Percentiles rank a stretch among this genome's conserved stretches.
phyloP scores from a whole-genome alignment of 306 rosid species.

The Chamaecrista fasciculata region DNA sequence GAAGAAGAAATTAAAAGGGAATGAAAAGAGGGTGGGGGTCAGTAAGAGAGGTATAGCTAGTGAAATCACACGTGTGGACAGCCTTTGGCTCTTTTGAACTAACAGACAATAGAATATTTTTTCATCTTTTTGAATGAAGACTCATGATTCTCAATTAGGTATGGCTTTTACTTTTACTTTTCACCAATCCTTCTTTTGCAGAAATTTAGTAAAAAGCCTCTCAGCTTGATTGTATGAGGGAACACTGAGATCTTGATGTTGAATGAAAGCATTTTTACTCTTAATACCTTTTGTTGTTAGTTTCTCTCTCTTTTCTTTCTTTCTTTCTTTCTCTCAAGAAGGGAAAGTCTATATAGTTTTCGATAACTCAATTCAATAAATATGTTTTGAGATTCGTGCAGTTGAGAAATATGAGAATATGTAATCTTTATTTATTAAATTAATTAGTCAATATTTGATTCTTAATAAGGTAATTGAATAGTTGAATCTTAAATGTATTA shows the following conservation, averaged over 20 bases:
- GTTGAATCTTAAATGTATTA: no score
- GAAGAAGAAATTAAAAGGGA: neutral
- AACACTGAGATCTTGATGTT: neutral
- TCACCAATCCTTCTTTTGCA: slow-evolving; percentile 10
- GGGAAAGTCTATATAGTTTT: no score
- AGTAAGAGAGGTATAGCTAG: neutral
- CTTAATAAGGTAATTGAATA: no score
- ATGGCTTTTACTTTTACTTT: neutral
- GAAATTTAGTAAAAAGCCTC: neutral
- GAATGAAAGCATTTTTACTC: neutral
- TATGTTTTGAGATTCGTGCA: no score
- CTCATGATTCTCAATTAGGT: neutral
- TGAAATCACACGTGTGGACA: neutral
- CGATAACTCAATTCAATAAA: no score
- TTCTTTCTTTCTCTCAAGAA: neutral
- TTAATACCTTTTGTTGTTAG: no score
- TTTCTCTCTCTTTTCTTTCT: neutral
- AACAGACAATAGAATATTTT: neutral
- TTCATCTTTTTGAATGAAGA: neutral
- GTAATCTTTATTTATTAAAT: no score
- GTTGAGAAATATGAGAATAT: no score
- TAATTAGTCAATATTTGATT: no score
- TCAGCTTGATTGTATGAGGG: neutral
- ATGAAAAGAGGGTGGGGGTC: neutral
- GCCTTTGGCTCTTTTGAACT: neutral